Percentiles rank a stretch among this genome's conserved stretches.
Evolutionary conservation across 495 filamentous ascomycete genomes (phyloP).

Genomic region (Poronia punctata): DNA sequence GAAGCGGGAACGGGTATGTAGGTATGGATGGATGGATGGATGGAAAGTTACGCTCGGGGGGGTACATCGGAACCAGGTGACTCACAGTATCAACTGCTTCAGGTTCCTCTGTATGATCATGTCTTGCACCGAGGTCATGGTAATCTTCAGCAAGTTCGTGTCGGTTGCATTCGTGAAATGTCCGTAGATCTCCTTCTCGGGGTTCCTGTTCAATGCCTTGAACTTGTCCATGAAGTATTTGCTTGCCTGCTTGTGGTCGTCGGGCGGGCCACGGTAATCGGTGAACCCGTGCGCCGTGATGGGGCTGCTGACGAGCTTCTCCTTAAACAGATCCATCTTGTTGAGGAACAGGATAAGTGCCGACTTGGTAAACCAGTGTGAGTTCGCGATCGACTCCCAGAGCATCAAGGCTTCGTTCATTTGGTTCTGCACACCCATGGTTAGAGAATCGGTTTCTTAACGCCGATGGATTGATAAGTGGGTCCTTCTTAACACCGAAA

Average conservation of each 20-base stretch:
- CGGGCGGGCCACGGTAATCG: conserved; percentile 60
- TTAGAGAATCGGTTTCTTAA: no score
- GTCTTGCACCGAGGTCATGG: conserved; percentile 94
- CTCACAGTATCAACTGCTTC: conserved; percentile 87
- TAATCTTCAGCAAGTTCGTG: conserved; percentile 91
- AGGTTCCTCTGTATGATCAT: conserved; percentile 99
- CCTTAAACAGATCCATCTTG: conserved; percentile 97
- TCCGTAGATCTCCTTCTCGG: conserved; percentile 83
- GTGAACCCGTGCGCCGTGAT: conserved; percentile 85
- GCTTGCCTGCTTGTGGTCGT: conserved; percentile 32
- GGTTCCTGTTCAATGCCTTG: conserved; percentile 74
- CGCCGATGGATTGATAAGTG: no score
- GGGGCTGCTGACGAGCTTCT: conserved; percentile 72
- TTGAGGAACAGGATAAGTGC: conserved; percentile 97
- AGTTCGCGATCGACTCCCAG: conserved; percentile 95
- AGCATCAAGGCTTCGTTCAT: conserved; percentile 99
- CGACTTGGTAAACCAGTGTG: conserved; percentile 93
- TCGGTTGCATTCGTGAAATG: conserved; percentile 94
- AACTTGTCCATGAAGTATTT: conserved; percentile 81
- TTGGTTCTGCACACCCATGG: conserved; percentile 91
- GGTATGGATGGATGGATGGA: no score
- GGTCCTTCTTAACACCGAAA: no score
- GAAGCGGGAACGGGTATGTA: neutral
- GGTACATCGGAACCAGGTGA: conserved; percentile 18
- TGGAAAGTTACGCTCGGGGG: conserved; percentile 9